Evolutionary conservation across 768 basidiomycete genomes (phyloP).

Genomic region (Agrocybe chaxingu): DNA sequence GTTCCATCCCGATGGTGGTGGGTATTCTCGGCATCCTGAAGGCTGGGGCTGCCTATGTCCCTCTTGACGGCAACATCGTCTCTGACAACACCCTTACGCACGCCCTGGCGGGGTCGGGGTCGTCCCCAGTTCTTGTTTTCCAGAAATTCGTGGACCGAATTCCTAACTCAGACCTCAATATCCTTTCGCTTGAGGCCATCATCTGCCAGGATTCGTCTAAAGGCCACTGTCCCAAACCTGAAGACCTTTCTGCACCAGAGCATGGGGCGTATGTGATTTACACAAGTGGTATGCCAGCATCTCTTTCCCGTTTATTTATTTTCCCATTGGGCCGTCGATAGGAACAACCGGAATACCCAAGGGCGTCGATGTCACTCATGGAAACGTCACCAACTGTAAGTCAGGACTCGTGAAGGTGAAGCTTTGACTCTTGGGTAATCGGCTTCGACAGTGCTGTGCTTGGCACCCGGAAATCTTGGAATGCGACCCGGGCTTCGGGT

Average conservation of each 20-base stretch:
- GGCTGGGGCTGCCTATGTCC: conserved; percentile 57
- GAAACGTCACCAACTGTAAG: conserved; percentile 58
- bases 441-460: conserved; percentile 28
- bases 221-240: conserved; percentile 30
- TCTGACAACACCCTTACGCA: conserved; percentile 52
- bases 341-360: conserved; percentile 58
- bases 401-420: background rate
- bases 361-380: conserved; percentile 58
- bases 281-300: conserved; percentile 45
- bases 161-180: conserved; percentile 16
- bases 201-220: conserved; percentile 17
- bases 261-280: conserved; percentile 60
- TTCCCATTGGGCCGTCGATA: conserved; percentile 14
- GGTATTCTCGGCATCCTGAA: conserved; percentile 55
- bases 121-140: conserved; percentile 39
- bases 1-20: conserved; percentile 50
- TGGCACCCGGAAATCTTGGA: conserved; percentile 52
- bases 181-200: conserved; percentile 23
- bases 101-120: conserved; percentile 45
- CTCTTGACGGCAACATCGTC: conserved; percentile 54
- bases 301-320: background rate
- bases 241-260: conserved; percentile 32
- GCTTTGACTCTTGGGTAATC: conserved; percentile 25
- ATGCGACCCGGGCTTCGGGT: conserved; percentile 57
- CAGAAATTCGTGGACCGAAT: conserved; percentile 38